Base-by-base conservation (phyloP, 306 rosid species). In the Delonix regia region DNA sequence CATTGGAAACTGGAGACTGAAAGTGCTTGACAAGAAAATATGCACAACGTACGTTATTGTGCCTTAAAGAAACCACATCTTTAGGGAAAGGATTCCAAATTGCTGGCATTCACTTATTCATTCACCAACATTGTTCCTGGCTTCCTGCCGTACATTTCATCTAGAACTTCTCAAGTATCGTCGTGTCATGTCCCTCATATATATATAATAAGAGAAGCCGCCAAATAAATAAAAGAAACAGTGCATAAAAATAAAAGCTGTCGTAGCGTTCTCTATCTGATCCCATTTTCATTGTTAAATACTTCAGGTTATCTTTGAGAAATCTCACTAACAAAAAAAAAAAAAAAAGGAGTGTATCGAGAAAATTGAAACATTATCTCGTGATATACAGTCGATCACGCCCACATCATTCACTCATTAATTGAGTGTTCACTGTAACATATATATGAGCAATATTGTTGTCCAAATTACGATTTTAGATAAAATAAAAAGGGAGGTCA, bases 41-140 rank as follows among this genome's bases (percentile, higher is more conserved):
- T 74, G 77, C 56, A 57, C 67, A 48, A 59, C 18, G 74, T 57
- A 76, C 71, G 41, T 39, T 45, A 25, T 34, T 82, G 53, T 77
- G 80, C 10, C 71, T 42, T 16, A 81, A 81, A 83, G 78, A 79
- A 88, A 77, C 79, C 75, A 73, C 83, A 83, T 63, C 62, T 79
- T 85, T 65, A 48, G 77, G 88, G 78, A 42, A 63, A 59, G 73
- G 88, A 86, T 90, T 86, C 94, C 86, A 36, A 79, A 48, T 34
- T 6, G 74, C 84, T 80, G 82, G 76, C 80, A 67, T 69, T 77
- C 80, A 71, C 77, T 80, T 18, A 22, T 42, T 61, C 77, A 73
- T 65, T 61, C 65, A 30, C 70, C 33, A 59, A 39, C 36, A 39
- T 28, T 42, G 71, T 65, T 71, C 19, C 55, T 55, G 55, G 47